Percentiles rank a stretch among this genome's conserved stretches.
Evolutionary conservation across 1,284 basidiomycete genomes (phyloP).

Genomic region (Chalciporus sp.): DNA sequence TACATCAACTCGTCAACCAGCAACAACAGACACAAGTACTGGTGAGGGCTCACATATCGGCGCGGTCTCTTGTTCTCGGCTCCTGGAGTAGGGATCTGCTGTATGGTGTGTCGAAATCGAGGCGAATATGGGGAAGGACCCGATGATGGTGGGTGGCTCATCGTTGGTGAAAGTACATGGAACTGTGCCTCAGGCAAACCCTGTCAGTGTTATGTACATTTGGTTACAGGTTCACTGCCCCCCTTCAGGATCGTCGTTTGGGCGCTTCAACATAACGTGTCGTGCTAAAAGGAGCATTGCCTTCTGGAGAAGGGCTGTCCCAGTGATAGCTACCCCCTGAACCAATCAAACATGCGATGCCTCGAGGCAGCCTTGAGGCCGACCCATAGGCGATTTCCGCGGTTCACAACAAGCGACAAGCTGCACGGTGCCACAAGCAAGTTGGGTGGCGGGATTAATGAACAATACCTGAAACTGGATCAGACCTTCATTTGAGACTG

Average conservation of each 20-base stretch:
- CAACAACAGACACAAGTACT: not conserved
- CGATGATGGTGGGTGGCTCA: conserved; percentile 9
- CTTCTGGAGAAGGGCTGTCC: not conserved
- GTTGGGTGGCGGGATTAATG: not conserved
- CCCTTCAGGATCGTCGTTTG: not conserved
- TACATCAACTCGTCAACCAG: conserved; percentile 23
- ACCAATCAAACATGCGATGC: not conserved
- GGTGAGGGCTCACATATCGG: conserved; percentile 43
- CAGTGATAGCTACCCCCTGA: not conserved
- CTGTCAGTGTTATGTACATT: not conserved
- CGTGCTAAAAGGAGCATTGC: not conserved
- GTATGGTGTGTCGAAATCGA: conserved; percentile 43
- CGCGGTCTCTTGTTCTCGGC: conserved; percentile 35
- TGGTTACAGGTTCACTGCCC: no score
- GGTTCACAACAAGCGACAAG: not conserved
- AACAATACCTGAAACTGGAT: not conserved
- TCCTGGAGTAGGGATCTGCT: conserved; percentile 49
- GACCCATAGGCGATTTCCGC: not conserved
- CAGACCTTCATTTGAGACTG: not conserved
- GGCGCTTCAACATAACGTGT: not conserved
- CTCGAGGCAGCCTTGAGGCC: not conserved
- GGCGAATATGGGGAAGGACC: conserved; percentile 16
- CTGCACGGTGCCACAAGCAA: not conserved
- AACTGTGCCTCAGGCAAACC: not conserved
- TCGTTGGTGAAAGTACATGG: conserved; percentile 7